Conservation (phyloP, 257 asterid genomes). For the Solanum gandarillasii region DNA sequence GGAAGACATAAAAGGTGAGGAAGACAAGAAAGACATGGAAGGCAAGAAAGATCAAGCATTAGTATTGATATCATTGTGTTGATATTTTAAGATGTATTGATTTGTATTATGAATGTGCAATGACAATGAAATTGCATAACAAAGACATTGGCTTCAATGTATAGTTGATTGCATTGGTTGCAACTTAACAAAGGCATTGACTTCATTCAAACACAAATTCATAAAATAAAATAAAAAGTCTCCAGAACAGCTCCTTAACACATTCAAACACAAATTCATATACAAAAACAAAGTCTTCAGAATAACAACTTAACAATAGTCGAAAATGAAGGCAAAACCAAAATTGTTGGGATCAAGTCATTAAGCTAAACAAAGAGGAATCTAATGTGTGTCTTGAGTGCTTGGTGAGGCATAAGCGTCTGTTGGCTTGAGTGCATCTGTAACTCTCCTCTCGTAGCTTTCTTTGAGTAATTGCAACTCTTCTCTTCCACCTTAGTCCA, state of each 20-base stretch:
- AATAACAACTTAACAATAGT: background rate
- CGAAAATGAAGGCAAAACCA: background rate
- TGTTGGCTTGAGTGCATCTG: background rate
- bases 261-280: no score
- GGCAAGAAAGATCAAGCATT: background rate
- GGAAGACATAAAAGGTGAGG: background rate
- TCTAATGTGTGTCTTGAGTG: background rate
- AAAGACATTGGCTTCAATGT: background rate
- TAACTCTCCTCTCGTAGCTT: background rate
- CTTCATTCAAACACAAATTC: background rate
- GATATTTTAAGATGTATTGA: background rate
- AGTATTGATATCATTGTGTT: background rate
- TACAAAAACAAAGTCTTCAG: background rate
- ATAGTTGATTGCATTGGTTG: no score
- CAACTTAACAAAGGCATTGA: background rate
- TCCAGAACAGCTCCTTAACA: background rate
- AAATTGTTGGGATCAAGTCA: background rate
- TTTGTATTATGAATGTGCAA: no score
- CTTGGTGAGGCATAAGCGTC: background rate
- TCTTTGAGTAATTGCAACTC: background rate
- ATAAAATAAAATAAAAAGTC: background rate
- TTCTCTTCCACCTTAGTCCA: background rate
- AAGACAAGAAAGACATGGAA: background rate
- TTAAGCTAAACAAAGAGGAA: no score
- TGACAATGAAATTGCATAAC: background rate